A percentile compares a stretch with the other conserved stretches of the same genome.
Evolutionary conservation across 1,139 yeast species (phyloP).

Genomic region (Hansenula sp.): DNA sequence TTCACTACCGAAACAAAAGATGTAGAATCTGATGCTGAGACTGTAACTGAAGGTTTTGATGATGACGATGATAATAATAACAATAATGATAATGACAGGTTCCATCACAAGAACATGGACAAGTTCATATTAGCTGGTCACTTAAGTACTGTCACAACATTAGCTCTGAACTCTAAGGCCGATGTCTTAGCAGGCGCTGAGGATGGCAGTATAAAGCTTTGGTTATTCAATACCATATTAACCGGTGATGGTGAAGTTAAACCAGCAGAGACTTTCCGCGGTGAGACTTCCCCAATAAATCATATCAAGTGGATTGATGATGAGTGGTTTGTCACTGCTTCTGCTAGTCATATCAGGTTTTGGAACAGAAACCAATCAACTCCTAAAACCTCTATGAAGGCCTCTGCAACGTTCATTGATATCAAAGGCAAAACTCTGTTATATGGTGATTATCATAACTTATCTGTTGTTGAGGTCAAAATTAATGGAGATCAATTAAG

Average conservation of each 20-base stretch:
- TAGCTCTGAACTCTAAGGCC: slow-evolving; percentile 3
- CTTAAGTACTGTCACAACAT: slow-evolving; percentile 3
- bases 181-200: slow-evolving; percentile 8
- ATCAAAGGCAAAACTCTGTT: too few relatives aligned
- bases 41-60: not conserved
- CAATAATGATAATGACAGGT: not conserved
- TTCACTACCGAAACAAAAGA: not conserved
- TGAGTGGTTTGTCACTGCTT: slow-evolving; percentile 5
- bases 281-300: not conserved
- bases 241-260: not conserved
- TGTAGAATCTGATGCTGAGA: slow-evolving; percentile 2
- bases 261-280: slow-evolving; percentile 1
- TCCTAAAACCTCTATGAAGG: too few relatives aligned
- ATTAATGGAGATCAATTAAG: too few relatives aligned
- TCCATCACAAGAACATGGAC: not conserved
- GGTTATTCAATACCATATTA: slow-evolving; percentile 3
- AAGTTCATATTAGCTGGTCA: slow-evolving; percentile 9
- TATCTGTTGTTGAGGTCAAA: too few relatives aligned
- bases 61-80: not conserved
- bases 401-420: too few relatives aligned
- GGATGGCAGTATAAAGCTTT: slow-evolving; percentile 10
- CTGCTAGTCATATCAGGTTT: not conserved
- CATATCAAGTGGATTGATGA: slow-evolving; percentile 9
- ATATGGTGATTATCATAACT: too few relatives aligned
- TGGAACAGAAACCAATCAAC: slow-evolving; percentile 4